phyloP scores from a whole-genome alignment of 106 monocot species.

The Triglochin maritima region DNA sequence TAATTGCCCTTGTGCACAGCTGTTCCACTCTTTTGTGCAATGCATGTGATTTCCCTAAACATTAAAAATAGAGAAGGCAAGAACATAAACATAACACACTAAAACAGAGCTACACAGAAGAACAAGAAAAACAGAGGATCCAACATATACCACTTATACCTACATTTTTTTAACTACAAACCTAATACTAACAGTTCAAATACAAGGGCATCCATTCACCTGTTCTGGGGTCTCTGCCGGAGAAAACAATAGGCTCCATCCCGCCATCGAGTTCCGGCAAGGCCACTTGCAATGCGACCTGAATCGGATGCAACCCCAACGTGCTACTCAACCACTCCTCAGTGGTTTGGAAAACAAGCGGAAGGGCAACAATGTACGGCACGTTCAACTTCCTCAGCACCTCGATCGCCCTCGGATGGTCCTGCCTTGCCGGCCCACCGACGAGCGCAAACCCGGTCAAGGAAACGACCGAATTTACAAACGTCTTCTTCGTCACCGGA shows the following conservation, averaged over 20 bases:
- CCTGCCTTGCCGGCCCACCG: slow-evolving; percentile 77
- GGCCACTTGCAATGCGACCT: slow-evolving; percentile 83
- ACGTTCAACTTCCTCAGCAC: slow-evolving; percentile 65
- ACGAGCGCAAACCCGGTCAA: slow-evolving; percentile 81
- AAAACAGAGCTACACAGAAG: background rate
- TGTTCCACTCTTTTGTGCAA: slow-evolving; percentile 81
- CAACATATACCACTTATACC: no score
- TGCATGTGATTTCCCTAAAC: slow-evolving; percentile 71
- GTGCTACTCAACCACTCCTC: slow-evolving; percentile 87
- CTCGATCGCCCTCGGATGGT: slow-evolving; percentile 75
- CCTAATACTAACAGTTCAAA: no score
- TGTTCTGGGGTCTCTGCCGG: slow-evolving; percentile 67
- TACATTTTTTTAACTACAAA: no score
- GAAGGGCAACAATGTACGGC: slow-evolving; percentile 72
- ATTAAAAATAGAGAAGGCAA: background rate
- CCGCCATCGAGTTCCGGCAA: slow-evolving; percentile 86
- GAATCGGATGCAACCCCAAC: slow-evolving; percentile 68
- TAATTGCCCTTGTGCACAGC: slow-evolving; percentile 66
- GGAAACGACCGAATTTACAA: slow-evolving; percentile 51
- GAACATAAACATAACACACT: background rate
- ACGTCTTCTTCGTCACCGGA: slow-evolving; percentile 48
- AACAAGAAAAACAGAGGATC: background rate
- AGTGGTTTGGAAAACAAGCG: slow-evolving; percentile 81
- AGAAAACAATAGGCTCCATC: slow-evolving; percentile 84
- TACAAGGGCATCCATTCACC: slow-evolving; percentile 16